Evolutionary conservation across 305 asterid genomes (phyloP).

Genomic region (Euphrasia arctica): DNA sequence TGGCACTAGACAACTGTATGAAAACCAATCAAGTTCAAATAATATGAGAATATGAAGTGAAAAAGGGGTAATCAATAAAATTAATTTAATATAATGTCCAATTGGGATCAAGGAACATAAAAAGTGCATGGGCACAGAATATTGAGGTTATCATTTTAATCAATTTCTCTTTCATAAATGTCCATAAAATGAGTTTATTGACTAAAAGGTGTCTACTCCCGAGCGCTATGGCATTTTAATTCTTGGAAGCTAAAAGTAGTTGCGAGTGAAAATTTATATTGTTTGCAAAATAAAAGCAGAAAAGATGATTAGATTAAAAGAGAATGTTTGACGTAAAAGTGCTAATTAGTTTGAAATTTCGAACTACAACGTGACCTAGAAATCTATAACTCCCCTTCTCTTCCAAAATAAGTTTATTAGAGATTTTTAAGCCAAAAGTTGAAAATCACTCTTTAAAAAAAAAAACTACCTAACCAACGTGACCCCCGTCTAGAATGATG

Average conservation of each 20-base stretch:
- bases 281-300: too few species aligned
- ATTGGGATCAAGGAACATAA: too few species aligned
- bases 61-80: constrained; percentile 3
- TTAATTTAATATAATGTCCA: neutral
- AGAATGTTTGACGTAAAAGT: too few species aligned
- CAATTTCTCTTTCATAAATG: neutral
- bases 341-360: too few species aligned
- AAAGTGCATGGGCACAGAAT: too few species aligned
- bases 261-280: neutral
- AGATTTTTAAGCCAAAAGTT: neutral
- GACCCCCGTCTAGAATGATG: too few species aligned
- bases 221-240: neutral
- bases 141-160: too few species aligned
- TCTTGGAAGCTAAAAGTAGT: neutral
- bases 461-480: too few species aligned
- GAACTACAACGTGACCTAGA: too few species aligned
- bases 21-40: constrained; percentile 16
- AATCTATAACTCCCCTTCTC: too few species aligned
- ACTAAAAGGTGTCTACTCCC: constrained; percentile 3
- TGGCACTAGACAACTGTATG: constrained; percentile 58
- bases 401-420: too few species aligned
- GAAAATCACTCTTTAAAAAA: neutral
- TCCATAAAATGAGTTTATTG: neutral
- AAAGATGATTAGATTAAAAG: too few species aligned
- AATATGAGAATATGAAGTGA: constrained; percentile 2